Evolutionary conservation across 2,329 filamentous ascomycete genomes (phyloP).

Genomic region (Acrocalymma vagum): DNA sequence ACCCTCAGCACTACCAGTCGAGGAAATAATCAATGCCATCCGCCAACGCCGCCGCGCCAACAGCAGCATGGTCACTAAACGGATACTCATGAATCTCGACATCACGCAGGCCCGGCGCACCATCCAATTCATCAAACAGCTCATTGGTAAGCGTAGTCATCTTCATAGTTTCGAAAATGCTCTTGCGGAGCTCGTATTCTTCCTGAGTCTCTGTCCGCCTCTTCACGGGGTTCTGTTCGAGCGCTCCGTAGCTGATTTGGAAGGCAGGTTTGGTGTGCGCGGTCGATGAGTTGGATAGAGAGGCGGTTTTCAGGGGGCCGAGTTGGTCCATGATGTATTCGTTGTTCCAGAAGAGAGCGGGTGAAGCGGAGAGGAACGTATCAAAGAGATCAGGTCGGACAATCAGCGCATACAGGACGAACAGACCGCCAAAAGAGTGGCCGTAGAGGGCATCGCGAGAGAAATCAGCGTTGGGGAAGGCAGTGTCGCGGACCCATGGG

Average conservation of each 20-base stretch:
- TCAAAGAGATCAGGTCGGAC: slow-evolving; percentile 53
- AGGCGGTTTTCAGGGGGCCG: slow-evolving; percentile 18
- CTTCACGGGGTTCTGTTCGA: slow-evolving; percentile 35
- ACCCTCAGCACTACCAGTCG: slow-evolving; percentile 33
- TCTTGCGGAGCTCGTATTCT: slow-evolving; percentile 34
- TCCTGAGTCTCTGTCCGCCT: slow-evolving; percentile 36
- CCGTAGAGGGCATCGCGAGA: slow-evolving; percentile 56
- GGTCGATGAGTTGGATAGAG: neutral
- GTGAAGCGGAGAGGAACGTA: slow-evolving; percentile 56
- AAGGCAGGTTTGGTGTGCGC: slow-evolving; percentile 36
- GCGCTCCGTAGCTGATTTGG: slow-evolving; percentile 39
- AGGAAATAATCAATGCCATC: slow-evolving; percentile 46
- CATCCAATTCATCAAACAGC: slow-evolving; percentile 31
- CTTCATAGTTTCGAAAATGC: slow-evolving; percentile 28
- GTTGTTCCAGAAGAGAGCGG: slow-evolving; percentile 59
- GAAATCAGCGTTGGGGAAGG: slow-evolving; percentile 41
- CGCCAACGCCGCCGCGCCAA: slow-evolving; percentile 33
- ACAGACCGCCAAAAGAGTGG: slow-evolving; percentile 61
- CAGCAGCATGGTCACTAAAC: slow-evolving; percentile 41
- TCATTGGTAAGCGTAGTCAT: slow-evolving; percentile 31
- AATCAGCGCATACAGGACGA: slow-evolving; percentile 56
- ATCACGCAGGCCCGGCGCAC: slow-evolving; percentile 31
- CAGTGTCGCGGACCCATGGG: slow-evolving; percentile 37
- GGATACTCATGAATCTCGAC: slow-evolving; percentile 38
- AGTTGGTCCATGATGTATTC: slow-evolving; percentile 48